phyloP scores from a whole-genome alignment of 2,329 filamentous ascomycete species.

The Paracamarosporium sp. region DNA sequence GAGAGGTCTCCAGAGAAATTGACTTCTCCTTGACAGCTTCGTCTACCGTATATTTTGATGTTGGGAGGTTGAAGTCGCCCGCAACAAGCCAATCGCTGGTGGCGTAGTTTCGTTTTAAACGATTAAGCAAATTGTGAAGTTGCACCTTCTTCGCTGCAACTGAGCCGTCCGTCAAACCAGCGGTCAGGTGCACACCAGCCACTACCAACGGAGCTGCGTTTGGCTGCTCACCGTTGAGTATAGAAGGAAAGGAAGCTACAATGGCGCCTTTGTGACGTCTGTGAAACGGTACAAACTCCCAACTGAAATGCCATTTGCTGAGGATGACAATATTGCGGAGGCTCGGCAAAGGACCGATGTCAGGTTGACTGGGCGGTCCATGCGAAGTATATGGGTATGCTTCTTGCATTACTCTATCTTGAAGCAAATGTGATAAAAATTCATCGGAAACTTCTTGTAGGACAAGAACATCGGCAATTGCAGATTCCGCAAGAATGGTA shows the following conservation, averaged over 20 bases:
- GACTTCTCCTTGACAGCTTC: slow-evolving; percentile 59
- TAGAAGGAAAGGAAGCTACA: slow-evolving; percentile 52
- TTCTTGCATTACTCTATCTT: slow-evolving; percentile 52
- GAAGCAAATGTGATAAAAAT: slow-evolving; percentile 65
- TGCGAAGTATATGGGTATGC: slow-evolving; percentile 65
- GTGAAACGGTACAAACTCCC: slow-evolving; percentile 61
- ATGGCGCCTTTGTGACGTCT: slow-evolving; percentile 66
- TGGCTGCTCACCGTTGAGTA: slow-evolving; percentile 36
- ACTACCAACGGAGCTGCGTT: slow-evolving; percentile 55
- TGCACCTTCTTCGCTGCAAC: slow-evolving; percentile 65
- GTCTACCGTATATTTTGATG: slow-evolving; percentile 64
- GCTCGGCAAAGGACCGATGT: slow-evolving; percentile 64
- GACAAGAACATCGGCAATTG: slow-evolving; percentile 48
- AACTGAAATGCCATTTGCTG: slow-evolving; percentile 62
- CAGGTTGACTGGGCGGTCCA: slow-evolving; percentile 60
- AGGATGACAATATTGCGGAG: slow-evolving; percentile 68
- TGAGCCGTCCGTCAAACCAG: slow-evolving; percentile 65
- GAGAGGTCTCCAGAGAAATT: slow-evolving; percentile 59
- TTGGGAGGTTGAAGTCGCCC: slow-evolving; percentile 71
- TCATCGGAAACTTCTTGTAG: slow-evolving; percentile 71
- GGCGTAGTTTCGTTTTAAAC: slow-evolving; percentile 54
- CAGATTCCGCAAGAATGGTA: slow-evolving; percentile 40
- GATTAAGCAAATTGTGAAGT: slow-evolving; percentile 56
- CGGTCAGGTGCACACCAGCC: slow-evolving; percentile 67
- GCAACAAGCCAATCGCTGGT: slow-evolving; percentile 62